Conservation (phyloP, 23 red algal species). For the Gracilaria gracilis region DNA sequence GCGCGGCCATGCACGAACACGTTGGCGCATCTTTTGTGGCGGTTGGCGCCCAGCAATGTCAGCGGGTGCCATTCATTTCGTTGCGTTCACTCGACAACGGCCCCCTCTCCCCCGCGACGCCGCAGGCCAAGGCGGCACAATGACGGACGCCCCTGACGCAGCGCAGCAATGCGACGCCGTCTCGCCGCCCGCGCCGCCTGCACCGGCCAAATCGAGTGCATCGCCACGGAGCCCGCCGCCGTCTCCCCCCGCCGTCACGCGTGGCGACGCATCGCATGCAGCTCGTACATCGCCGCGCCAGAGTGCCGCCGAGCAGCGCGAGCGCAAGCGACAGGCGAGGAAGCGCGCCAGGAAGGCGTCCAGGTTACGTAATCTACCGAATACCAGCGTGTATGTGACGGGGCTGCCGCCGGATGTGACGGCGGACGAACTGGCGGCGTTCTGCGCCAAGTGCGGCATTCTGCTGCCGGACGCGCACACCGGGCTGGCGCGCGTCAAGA, state of each 20-base stretch:
- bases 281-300: not conserved
- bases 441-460: conserved; percentile 73
- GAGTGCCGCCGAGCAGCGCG: conserved; percentile 18
- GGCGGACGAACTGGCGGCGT: conserved; percentile 50
- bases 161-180: too few relatives aligned
- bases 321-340: conserved; percentile 56
- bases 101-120: not conserved
- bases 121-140: not conserved
- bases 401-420: conserved; percentile 69
- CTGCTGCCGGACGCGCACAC: conserved; percentile 41
- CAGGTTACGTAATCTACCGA: not conserved
- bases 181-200: too few relatives aligned
- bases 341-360: conserved; percentile 41
- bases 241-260: too few relatives aligned
- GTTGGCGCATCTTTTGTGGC: not conserved
- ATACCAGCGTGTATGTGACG: conserved; percentile 75
- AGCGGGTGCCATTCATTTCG: not conserved
- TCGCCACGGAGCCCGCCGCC: too few relatives aligned
- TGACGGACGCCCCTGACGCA: not conserved
- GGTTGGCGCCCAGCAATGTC: not conserved
- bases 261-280: too few relatives aligned
- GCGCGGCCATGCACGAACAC: not conserved
- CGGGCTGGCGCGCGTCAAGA: conserved; percentile 60
- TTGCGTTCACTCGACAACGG: not conserved
- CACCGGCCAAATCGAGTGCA: not conserved